Conservation (phyloP, 495 filamentous ascomycete genomes). For the Neurospora sp. region DNA sequence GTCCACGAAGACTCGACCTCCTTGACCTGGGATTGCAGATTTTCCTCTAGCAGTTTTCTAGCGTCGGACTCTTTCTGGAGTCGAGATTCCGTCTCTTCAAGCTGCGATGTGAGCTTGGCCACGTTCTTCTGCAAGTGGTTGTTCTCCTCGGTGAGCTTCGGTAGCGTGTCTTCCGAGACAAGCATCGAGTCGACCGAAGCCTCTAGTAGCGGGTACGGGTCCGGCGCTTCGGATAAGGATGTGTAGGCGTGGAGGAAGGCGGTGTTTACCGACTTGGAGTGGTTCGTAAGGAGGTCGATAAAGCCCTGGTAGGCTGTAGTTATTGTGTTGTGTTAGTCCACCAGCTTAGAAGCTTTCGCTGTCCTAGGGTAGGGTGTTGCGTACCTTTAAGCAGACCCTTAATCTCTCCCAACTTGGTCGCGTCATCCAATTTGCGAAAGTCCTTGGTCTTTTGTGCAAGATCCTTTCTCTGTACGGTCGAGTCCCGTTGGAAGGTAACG, state of each 20-base stretch:
- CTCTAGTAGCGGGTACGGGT: slow-evolving; percentile 93
- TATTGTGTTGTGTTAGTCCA: slow-evolving; percentile 3
- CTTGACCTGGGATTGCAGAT: slow-evolving; percentile 64
- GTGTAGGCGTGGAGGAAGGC: slow-evolving; percentile 90
- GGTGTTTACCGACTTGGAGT: slow-evolving; percentile 83
- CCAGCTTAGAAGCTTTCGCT: not conserved
- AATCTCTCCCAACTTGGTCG: slow-evolving; percentile 74
- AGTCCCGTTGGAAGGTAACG: slow-evolving; percentile 80
- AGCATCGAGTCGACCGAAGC: slow-evolving; percentile 91
- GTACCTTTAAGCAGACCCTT: slow-evolving; percentile 81
- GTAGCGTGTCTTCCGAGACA: slow-evolving; percentile 79
- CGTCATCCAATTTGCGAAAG: slow-evolving; percentile 89
- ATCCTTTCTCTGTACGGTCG: slow-evolving; percentile 89
- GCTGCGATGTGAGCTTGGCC: slow-evolving; percentile 72
- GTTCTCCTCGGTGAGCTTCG: slow-evolving; percentile 79
- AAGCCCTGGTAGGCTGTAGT: slow-evolving; percentile 82
- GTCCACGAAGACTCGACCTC: slow-evolving; percentile 87
- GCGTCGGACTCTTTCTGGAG: slow-evolving; percentile 64
- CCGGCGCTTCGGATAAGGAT: slow-evolving; percentile 85
- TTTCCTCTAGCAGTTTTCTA: slow-evolving; percentile 64
- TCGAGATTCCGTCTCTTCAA: slow-evolving; percentile 73
- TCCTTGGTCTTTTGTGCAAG: slow-evolving; percentile 98
- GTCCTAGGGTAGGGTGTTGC: not conserved
- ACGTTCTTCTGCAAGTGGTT: slow-evolving; percentile 73
- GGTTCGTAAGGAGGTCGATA: slow-evolving; percentile 90